Evolutionary conservation across 805 yeast genomes (phyloP), one percentile per base, ranked within the genome.

Genomic region (Candida gorgasii): DNA sequence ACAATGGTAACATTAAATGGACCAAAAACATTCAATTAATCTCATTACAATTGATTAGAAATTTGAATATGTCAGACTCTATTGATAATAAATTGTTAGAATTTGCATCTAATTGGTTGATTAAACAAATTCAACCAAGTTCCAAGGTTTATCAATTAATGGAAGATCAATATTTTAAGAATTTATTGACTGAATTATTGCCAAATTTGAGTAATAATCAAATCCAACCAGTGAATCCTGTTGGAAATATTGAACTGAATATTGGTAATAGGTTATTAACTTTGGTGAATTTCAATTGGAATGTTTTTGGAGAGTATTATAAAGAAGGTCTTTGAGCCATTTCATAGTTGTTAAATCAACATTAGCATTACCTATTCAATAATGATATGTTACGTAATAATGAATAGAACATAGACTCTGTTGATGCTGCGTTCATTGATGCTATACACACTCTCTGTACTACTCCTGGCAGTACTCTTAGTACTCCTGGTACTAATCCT

Each of bases 1-100:
- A 85, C 45, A 85, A 83, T 54, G 96, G 95, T 1, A 86, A 86
- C 59, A 80, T 87, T 45, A 87, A 89, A 66, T 88, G 96, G 96
- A 88, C 96, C 0, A 78, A 87, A 56, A 88, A 88, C 61, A 78
- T 87, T 18, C 76, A 80, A 49, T 72, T 85, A 12, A 78, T 89
- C 48, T 78, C 92, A 4, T 72, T 88, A 46, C 95, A 84, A 57
- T 56, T 85, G 37, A 76, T 77, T 24, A 76, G 77, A 51, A 67
- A 64, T 33, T 63, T 65, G 14, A 49, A 52, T 14, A 14, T 48
- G 53, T 16, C 29, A 8, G 34, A 36, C 12, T 6, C 38, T 3
- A 40, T 43, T 43, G 45, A 39, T 0, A 75, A 75, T 44, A 49
- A 60, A 13, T 53, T 71, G 53, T 69, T 79, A 34, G 79, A 75